Conservation (phyloP, 2,329 filamentous ascomycete species). For the Falciphora oryzae region DNA sequence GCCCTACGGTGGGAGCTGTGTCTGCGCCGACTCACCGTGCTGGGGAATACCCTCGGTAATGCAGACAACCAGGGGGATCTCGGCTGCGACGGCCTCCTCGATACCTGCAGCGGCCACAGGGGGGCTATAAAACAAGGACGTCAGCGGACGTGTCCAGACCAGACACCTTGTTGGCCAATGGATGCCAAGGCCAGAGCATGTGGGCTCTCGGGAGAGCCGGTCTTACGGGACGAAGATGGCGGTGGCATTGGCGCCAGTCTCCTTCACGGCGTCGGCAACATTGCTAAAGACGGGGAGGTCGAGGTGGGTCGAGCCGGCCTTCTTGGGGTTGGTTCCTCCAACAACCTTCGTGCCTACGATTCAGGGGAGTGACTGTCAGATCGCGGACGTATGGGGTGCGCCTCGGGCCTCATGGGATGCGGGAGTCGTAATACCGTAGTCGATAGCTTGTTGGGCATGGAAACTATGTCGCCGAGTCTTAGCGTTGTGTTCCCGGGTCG, state of each 20-base stretch:
- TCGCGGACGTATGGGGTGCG: neutral
- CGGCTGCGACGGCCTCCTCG: conserved; percentile 89
- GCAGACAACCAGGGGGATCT: conserved; percentile 92
- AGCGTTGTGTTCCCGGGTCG: neutral
- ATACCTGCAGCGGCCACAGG: conserved; percentile 91
- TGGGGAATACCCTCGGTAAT: conserved; percentile 98
- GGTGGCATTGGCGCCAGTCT: conserved; percentile 84
- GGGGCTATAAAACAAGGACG: conserved; percentile 48
- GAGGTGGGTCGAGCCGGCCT: conserved; percentile 86
- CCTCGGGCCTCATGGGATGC: conserved; percentile 17
- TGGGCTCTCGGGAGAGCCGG: neutral
- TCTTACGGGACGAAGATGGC: conserved; percentile 93
- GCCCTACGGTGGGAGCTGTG: neutral
- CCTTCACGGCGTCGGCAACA: conserved; percentile 81
- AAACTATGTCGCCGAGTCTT: conserved; percentile 56
- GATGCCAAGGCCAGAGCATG: conserved; percentile 20
- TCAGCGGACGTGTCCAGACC: conserved; percentile 15
- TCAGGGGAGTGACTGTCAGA: conserved; percentile 3
- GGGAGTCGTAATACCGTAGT: conserved; percentile 66
- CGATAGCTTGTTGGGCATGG: conserved; percentile 95
- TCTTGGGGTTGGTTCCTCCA: conserved; percentile 98
- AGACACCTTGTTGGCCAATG: conserved; percentile 3
- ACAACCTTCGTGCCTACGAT: conserved; percentile 84
- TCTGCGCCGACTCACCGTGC: conserved; percentile 60
- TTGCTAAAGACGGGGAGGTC: conserved; percentile 88